Percentiles rank a stretch among this genome's conserved stretches.
Evolutionary conservation across 371 early-diverging fungal genomes (phyloP).

Genomic region (Lichtheimia hyalospora): DNA sequence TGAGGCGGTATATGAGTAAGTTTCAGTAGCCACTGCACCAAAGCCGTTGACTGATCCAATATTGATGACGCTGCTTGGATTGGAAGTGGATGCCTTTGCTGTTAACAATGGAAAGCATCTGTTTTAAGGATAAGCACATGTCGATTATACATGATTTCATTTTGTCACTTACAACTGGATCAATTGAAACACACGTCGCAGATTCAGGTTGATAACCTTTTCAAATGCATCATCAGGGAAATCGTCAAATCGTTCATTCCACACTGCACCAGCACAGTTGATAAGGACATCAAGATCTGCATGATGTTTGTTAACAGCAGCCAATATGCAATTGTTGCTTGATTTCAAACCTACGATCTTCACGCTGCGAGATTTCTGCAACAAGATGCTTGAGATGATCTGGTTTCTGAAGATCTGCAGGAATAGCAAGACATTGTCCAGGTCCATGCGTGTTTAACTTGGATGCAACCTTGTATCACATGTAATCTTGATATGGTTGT

Average conservation of each 20-base stretch:
- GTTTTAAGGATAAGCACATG: neutral
- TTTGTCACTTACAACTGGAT: conserved; percentile 66
- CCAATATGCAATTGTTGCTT: too few relatives aligned
- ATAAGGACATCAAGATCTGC: conserved; percentile 78
- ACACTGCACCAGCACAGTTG: conserved; percentile 82
- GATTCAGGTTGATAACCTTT: conserved; percentile 83
- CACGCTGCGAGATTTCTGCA: conserved; percentile 55
- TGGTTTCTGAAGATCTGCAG: conserved; percentile 73
- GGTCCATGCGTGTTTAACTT: conserved; percentile 61
- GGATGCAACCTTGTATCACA: conserved; percentile 34
- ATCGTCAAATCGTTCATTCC: conserved; percentile 53
- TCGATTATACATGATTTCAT: neutral
- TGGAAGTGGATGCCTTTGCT: conserved; percentile 49
- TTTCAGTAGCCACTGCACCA: conserved; percentile 27
- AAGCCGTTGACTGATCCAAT: conserved; percentile 73
- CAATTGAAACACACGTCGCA: conserved; percentile 80
- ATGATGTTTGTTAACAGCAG: neutral
- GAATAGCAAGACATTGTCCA: conserved; percentile 71
- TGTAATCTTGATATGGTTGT: neutral
- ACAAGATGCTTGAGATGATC: conserved; percentile 62
- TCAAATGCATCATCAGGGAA: conserved; percentile 68
- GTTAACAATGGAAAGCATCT: conserved; percentile 74
- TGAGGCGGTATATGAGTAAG: conserved; percentile 67
- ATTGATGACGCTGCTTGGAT: conserved; percentile 53
- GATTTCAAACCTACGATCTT: conserved; percentile 45